Conservation (phyloP, 1,284 basidiomycete species). For the Neolentinus lepideus region DNA sequence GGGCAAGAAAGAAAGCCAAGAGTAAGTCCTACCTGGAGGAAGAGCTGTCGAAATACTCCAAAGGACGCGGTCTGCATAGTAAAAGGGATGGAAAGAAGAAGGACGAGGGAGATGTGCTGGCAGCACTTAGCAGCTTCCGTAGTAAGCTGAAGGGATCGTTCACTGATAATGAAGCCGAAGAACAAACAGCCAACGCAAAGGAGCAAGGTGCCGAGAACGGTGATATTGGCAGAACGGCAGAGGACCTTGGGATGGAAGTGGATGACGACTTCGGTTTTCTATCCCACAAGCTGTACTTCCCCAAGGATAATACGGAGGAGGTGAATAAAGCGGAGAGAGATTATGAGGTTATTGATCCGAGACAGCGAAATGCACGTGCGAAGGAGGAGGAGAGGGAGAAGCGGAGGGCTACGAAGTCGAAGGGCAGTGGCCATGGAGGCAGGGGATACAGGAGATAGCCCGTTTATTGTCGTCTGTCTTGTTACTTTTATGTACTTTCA, state of each 20-base stretch:
- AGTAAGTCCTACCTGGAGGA: slow-evolving; percentile 72
- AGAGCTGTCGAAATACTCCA: slow-evolving; percentile 74
- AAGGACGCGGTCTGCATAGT: slow-evolving; percentile 48
- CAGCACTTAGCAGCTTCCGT: slow-evolving; percentile 66
- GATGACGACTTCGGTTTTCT: slow-evolving; percentile 81
- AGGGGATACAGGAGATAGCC: background rate
- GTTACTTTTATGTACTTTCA: background rate
- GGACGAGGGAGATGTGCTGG: slow-evolving; percentile 75
- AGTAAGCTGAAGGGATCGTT: slow-evolving; percentile 52
- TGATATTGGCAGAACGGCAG: slow-evolving; percentile 13
- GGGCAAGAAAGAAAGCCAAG: slow-evolving; percentile 48
- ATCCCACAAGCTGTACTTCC: slow-evolving; percentile 68
- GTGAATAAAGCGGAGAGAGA: slow-evolving; percentile 78
- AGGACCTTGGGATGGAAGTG: slow-evolving; percentile 64
- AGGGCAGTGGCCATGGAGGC: slow-evolving; percentile 7
- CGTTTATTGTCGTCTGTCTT: background rate
- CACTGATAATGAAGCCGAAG: slow-evolving; percentile 24
- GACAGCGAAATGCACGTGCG: slow-evolving; percentile 60
- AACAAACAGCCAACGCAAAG: slow-evolving; percentile 15
- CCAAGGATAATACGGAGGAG: slow-evolving; percentile 74
- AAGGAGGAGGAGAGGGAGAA: slow-evolving; percentile 68
- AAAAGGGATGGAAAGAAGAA: slow-evolving; percentile 48
- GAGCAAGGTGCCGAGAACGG: slow-evolving; percentile 11
- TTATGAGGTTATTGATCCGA: slow-evolving; percentile 84
- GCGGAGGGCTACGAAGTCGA: slow-evolving; percentile 36